Base-by-base conservation (phyloP, 176 grass and related monocot genomes). In the Coix lacrymajobi region DNA sequence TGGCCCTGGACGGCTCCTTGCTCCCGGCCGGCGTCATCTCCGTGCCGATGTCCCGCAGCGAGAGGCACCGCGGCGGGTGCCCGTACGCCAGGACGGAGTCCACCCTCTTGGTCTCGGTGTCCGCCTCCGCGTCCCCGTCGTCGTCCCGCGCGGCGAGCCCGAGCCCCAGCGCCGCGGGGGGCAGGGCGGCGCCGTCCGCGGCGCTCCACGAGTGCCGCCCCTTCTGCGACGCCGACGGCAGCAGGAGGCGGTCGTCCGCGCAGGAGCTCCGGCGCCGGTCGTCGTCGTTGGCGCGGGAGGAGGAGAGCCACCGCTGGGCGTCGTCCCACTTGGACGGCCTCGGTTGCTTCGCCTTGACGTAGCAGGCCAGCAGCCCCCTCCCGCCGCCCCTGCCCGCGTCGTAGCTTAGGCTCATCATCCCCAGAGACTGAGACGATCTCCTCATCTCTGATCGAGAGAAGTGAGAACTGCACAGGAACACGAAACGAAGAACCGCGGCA, bases 271-370 rank as follows among this genome's bases (percentile, higher is more conserved):
- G 80, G 29, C 85, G 92, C 67, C 49, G 82, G 38, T 62, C 43
- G 48, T 77, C 63, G 44, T 44, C 58, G 11, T 84, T 79, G 11
- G 91, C 41, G 3, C 88, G 86, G 19, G 79, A 58, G 0, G 77
- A 66, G 40, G 78, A 85, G 8, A 94, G 90, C 95, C 92, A 94
- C 68, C 94, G 90, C 86, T 94, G 95, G 3, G 92, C 95, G 57
- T 94, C 92, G 69, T 97, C 95, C 95, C 92, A 97, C 81, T 97
- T 97, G 43, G 95, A 94, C 46, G 95, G 92, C 30, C 86, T 78
- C 52, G 90, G 92, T 84, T 89, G 94, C 60, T 82, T 40, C 69
- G 84, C 34, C 70, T 83, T 90, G 3, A 88, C 41, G 33, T 84
- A 73, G 76, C 87, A 87, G 31, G 78, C 31, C 20, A 88, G 88